A percentile compares a stretch with the other conserved stretches of the same genome.
phyloP scores from a whole-genome alignment of 1,284 basidiomycete species.

The Bjerkandera adusta region DNA sequence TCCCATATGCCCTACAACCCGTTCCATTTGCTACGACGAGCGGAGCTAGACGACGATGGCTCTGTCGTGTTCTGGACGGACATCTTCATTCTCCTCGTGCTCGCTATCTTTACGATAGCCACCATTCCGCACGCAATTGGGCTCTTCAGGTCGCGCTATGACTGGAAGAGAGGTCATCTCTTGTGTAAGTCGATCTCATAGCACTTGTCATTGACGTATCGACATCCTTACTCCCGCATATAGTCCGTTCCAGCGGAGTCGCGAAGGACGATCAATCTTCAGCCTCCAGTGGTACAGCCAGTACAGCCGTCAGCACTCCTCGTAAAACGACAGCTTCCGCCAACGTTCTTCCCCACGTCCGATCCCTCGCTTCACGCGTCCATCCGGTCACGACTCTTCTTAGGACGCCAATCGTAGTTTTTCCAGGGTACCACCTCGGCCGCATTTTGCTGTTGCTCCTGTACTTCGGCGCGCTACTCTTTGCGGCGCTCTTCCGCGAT shows the following conservation, averaged over 20 bases:
- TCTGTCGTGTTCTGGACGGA: conserved; percentile 10
- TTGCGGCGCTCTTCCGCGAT: conserved; percentile 10
- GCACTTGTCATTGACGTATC: background rate
- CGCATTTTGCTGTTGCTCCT: conserved; percentile 2
- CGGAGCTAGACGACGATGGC: background rate
- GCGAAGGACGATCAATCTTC: background rate
- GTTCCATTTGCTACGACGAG: background rate
- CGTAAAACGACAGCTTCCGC: too few relatives aligned
- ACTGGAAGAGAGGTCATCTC: conserved; percentile 8
- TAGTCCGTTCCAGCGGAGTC: background rate
- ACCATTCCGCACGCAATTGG: background rate
- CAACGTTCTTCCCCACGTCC: background rate
- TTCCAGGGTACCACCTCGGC: conserved; percentile 2
- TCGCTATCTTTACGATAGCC: conserved; percentile 2
- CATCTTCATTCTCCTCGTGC: background rate
- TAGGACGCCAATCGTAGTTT: conserved; percentile 1
- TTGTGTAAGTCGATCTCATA: background rate
- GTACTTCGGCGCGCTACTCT: conserved; percentile 11
- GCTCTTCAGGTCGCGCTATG: background rate
- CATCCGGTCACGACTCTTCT: background rate
- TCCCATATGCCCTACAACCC: background rate
- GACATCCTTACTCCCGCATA: too few relatives aligned
- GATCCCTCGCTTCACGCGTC: conserved; percentile 1
- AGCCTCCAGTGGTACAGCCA: too few relatives aligned
- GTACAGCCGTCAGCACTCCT: background rate